Base-by-base conservation (phyloP, 768 basidiomycete genomes). In the Strobilomyces dryophilus region DNA sequence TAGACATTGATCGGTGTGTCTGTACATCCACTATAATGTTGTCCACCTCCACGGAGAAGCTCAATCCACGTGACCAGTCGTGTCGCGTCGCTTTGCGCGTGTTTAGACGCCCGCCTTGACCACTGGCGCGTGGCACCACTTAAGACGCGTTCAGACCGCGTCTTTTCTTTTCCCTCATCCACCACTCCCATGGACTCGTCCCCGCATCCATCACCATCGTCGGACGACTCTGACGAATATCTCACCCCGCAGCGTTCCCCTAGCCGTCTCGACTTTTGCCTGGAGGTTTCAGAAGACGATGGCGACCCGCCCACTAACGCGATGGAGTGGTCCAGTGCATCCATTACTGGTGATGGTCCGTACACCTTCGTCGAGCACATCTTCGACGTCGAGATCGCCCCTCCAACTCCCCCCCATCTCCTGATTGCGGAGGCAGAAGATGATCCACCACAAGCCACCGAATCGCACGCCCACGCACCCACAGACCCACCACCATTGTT, bases 241-340 rank as follows among this genome's bases (percentile, higher is more conserved):
- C 51, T 17, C 15, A 32, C 41, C n/a, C 76, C 77, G 32, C 66
- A 69, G 58, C 76, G 78, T 31, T 77, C 79, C 46, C 68, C 71
- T 27, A 83, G 77, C 56, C 77, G 77, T 42, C 71, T 81, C 8
- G 76, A 76, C 44, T 79, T 79, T 36, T 63, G 66, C 47, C 18
- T 54, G 31, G 46, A 55, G 11, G 48, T 35, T 11, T 18, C 31
- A 2, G 55, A 59, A 5, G 35, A 45, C 0, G 24, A 8, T 9
- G 51, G 47, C n/a, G 24, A 39, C 36, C 29, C 47, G 37, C 55
- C 45, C 20, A 47, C 27, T n/a, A 20, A 53, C 20, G 47, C 21
- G 18, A 56, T 55, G 45, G 54, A 58, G 9, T 64, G 58, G 63
- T 49, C 45, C n/a, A 46, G 29, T 20, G 31, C 37, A 15, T 15